Evolutionary conservation across 768 basidiomycete species (phyloP).

Genomic region (Suillus variegatus): DNA sequence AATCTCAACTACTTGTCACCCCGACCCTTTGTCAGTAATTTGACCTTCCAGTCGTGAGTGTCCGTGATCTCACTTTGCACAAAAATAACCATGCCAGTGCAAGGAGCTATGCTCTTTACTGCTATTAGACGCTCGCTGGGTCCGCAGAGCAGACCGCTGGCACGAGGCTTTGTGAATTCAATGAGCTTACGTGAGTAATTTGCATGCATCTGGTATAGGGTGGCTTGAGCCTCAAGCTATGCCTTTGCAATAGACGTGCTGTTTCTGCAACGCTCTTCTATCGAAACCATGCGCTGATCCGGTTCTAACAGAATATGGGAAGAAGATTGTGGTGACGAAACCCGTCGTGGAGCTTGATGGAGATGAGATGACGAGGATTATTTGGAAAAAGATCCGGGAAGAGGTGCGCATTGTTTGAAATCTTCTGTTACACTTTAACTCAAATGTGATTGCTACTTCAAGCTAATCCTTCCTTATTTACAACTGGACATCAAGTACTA

Average conservation of each 20-base stretch:
- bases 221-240: not conserved
- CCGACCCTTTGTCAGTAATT: too few species aligned
- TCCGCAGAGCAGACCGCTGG: constrained; percentile 19
- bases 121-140: constrained; percentile 26
- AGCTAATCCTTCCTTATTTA: constrained; percentile 96
- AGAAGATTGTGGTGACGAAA: constrained; percentile 80
- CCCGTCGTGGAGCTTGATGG: constrained; percentile 96
- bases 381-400: constrained; percentile 97
- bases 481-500: constrained; percentile 98
- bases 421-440: not conserved
- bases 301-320: constrained; percentile 22
- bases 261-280: not conserved
- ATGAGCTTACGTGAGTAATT: constrained; percentile 30
- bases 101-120: constrained; percentile 23
- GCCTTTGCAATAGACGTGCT: not conserved
- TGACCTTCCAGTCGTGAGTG: too few species aligned
- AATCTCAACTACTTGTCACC: too few species aligned
- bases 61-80: too few species aligned
- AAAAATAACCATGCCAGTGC: constrained; percentile 18
- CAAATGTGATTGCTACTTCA: constrained; percentile 8
- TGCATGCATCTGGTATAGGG: not conserved
- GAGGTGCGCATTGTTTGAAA: constrained; percentile 57
- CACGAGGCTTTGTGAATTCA: constrained; percentile 31
- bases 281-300: not conserved
- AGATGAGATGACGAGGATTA: constrained; percentile 99